Conservation (phyloP, 73 alveolate genomes). For the Stentor coeruleus region DNA sequence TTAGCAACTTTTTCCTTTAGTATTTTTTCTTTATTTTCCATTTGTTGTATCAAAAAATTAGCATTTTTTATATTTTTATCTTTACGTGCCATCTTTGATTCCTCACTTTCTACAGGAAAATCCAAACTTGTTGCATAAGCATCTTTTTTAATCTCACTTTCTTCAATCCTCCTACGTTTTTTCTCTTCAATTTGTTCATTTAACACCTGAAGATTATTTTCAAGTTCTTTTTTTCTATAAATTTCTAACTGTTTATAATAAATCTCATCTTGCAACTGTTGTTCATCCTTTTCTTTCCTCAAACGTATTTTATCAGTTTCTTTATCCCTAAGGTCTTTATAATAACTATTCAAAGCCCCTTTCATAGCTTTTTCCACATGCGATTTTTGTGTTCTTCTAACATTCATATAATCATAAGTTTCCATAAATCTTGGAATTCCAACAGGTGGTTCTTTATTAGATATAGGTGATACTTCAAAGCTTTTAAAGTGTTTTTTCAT, state of each 20-base stretch:
- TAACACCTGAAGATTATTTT: not conserved
- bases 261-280: not conserved
- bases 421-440: conserved; percentile 23
- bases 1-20: not conserved
- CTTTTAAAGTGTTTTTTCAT: not conserved
- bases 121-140: not conserved
- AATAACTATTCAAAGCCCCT: conserved; percentile 25
- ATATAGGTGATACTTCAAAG: not conserved
- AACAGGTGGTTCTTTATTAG: not conserved
- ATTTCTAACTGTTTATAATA: conserved; percentile 2
- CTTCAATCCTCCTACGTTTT: not conserved
- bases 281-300: not conserved
- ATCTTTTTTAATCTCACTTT: not conserved
- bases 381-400: not conserved
- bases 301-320: conserved; percentile 4
- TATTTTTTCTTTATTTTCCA: not conserved
- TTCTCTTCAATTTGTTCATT: not conserved
- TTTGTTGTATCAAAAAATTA: not conserved
- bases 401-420: conserved; percentile 22
- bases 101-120: not conserved
- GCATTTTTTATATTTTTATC: not conserved
- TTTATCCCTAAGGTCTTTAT: not conserved
- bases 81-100: not conserved
- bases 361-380: conserved; percentile 28
- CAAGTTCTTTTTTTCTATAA: not conserved